Evolutionary conservation across 2,329 filamentous ascomycete species (phyloP).

Genomic region (Daldinia sp.): DNA sequence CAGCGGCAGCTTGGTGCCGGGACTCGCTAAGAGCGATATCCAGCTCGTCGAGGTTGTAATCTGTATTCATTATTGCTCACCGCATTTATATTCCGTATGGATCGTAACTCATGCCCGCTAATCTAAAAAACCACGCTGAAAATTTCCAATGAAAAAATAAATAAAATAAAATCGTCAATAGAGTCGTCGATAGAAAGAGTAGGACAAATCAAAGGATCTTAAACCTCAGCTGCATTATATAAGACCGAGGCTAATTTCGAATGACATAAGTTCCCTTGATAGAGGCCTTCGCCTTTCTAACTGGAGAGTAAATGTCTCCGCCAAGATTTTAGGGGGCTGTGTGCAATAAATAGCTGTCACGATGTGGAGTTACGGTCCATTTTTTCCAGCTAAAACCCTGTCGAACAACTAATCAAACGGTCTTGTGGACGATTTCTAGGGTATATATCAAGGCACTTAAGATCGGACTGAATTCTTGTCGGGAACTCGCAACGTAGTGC

Average conservation of each 20-base stretch:
- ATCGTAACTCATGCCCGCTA: constrained; percentile 19
- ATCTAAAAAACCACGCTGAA: background rate
- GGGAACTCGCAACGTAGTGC: background rate
- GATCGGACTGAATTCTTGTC: background rate
- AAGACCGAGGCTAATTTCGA: background rate
- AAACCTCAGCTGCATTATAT: constrained; percentile 3
- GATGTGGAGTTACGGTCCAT: constrained; percentile 31
- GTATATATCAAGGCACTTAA: constrained; percentile 7
- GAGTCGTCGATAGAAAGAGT: no score
- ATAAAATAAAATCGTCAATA: background rate
- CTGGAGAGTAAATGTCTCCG: constrained; percentile 11
- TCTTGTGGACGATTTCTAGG: constrained; percentile 6
- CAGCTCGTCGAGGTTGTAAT: constrained; percentile 44
- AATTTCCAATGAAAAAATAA: background rate
- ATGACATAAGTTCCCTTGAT: background rate
- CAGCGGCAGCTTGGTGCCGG: constrained; percentile 32
- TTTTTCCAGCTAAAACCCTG: constrained; percentile 15
- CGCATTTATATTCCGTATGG: constrained; percentile 16
- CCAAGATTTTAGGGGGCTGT: constrained; percentile 29
- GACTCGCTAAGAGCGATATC: constrained; percentile 42
- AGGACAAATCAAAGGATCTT: constrained; percentile 8
- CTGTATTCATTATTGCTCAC: constrained; percentile 35
- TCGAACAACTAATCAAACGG: constrained; percentile 2
- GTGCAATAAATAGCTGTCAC: constrained; percentile 20
- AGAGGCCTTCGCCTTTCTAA: constrained; percentile 2